Evolutionary conservation across 2,329 filamentous ascomycete species (phyloP).

Genomic region (Fusarium sp.): DNA sequence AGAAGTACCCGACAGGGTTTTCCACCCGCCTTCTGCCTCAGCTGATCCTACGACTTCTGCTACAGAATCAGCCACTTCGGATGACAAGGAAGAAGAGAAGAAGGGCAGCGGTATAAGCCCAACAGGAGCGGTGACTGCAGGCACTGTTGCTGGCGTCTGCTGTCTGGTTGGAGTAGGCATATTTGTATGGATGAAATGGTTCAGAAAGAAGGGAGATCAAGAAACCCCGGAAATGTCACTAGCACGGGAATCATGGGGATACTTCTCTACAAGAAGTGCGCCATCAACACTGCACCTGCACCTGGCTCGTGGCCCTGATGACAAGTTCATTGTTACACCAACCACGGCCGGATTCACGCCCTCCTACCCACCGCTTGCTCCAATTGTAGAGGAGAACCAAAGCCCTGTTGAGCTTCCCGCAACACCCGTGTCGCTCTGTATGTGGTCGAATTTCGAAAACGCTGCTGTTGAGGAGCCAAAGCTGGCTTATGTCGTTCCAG

Average conservation of each 20-base stretch:
- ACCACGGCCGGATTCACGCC: slow-evolving; percentile 35
- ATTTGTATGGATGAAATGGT: slow-evolving; percentile 41
- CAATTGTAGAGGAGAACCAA: not conserved
- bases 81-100: slow-evolving; percentile 9
- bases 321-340: slow-evolving; percentile 41
- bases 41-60: slow-evolving; percentile 3
- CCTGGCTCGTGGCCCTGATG: slow-evolving; percentile 36
- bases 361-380: slow-evolving; percentile 5
- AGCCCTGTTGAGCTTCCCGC: slow-evolving; percentile 41
- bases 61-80: slow-evolving; percentile 13
- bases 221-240: slow-evolving; percentile 5
- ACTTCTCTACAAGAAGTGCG: slow-evolving; percentile 30
- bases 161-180: slow-evolving; percentile 34
- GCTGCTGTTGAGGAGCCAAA: slow-evolving; percentile 40
- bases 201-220: slow-evolving; percentile 26
- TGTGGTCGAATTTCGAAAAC: slow-evolving; percentile 40
- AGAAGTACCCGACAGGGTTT: slow-evolving; percentile 11
- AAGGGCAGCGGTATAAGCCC: slow-evolving; percentile 14
- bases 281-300: slow-evolving; percentile 29
- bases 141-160: slow-evolving; percentile 39
- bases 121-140: slow-evolving; percentile 35
- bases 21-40: slow-evolving; percentile 16
- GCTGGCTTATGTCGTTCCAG: slow-evolving; percentile 40
- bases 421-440: slow-evolving; percentile 42
- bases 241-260: slow-evolving; percentile 30